Conservation (phyloP, 352 stramenopile genomes). For the Peronospora destructor region DNA sequence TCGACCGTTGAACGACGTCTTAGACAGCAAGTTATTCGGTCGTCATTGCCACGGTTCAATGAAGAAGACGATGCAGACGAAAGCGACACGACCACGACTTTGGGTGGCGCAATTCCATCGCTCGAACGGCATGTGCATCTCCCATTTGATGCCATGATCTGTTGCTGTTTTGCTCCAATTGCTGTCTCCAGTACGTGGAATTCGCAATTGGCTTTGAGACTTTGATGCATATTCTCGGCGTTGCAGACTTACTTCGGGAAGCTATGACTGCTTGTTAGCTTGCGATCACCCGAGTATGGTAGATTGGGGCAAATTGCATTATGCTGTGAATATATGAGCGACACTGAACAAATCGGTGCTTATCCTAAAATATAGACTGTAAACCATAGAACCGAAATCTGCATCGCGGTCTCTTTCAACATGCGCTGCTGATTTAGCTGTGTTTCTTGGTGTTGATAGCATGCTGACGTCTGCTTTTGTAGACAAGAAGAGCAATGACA, state of each 20-base stretch:
- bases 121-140: constrained; percentile 72
- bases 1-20: constrained; percentile 11
- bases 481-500: constrained; percentile 17
- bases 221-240: constrained; percentile 69
- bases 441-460: constrained; percentile 25
- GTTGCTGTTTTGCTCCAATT: constrained; percentile 63
- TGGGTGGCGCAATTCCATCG: background rate
- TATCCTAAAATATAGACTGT: constrained; percentile 15
- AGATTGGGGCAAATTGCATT: too few species aligned
- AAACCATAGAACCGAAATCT: constrained; percentile 5
- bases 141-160: constrained; percentile 75
- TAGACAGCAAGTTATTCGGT: constrained; percentile 17
- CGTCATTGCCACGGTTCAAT: constrained; percentile 13
- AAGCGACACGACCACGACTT: constrained; percentile 4
- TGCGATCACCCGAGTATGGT: background rate
- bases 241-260: constrained; percentile 49
- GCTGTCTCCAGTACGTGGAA: constrained; percentile 71
- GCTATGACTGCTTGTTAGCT: constrained; percentile 5
- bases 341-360: constrained; percentile 12
- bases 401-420: background rate
- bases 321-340: background rate
- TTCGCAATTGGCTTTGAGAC: constrained; percentile 81
- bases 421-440: constrained; percentile 12
- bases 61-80: constrained; percentile 19
- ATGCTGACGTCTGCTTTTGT: constrained; percentile 17